phyloP scores from a whole-genome alignment of 306 rosid species.

The Luffa acutangula region DNA sequence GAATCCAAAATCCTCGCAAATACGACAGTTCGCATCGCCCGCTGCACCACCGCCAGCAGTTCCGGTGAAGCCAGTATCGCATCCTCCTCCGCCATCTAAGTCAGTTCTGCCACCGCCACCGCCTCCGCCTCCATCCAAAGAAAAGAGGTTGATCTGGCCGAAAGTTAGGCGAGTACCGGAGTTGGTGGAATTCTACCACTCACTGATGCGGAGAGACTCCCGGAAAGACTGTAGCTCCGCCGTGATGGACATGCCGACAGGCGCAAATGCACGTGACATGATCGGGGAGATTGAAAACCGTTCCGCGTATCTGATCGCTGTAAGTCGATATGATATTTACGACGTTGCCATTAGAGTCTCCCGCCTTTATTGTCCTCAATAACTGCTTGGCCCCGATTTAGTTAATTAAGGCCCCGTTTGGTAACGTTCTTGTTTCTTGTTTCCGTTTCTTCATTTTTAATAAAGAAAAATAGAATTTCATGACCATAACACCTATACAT shows the following conservation, averaged over 20 bases:
- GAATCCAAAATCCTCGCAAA: conserved; percentile 80
- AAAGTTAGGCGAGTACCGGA: conserved; percentile 79
- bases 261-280: conserved; percentile 74
- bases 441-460: no score
- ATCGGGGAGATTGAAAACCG: conserved; percentile 97
- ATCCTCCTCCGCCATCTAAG: conserved; percentile 16
- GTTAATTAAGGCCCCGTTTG: no score
- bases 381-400: neutral
- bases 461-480: no score
- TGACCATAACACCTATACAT: no score
- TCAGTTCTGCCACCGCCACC: conserved; percentile 37
- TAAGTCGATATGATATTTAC: conserved; percentile 23
- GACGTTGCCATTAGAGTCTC: neutral
- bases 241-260: conserved; percentile 28
- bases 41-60: neutral
- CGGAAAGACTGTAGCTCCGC: conserved; percentile 44
- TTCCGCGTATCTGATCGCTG: conserved; percentile 67
- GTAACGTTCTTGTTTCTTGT: no score
- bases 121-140: conserved; percentile 50
- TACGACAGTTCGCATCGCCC: conserved; percentile 18
- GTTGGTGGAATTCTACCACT: conserved; percentile 87
- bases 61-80: conserved; percentile 9
- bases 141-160: conserved; percentile 20
- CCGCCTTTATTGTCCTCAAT: neutral
- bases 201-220: conserved; percentile 76